Percentiles rank a stretch among this genome's conserved stretches.
These are phyloP conservation scores for Sporisorium reilianum DNA, from an alignment of 1,284 basidiomycete genomes.

Conservation along the genomic window DNA sequence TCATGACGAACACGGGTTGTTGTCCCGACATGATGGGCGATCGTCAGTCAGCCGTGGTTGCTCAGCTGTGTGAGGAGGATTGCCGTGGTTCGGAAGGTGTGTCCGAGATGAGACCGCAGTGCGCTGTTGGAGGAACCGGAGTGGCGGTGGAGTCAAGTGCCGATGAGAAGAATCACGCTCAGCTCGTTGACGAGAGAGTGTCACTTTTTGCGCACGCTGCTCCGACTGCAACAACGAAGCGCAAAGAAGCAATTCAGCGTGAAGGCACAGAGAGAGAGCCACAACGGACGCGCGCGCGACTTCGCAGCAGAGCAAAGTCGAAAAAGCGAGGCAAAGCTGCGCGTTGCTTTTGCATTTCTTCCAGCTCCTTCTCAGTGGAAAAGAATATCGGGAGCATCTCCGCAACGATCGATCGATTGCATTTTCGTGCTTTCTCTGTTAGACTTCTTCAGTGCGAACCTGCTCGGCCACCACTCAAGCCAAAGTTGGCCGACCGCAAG, in stretches of 20 bases:
- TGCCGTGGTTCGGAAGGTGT: background rate
- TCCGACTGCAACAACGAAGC: slow-evolving; percentile 1
- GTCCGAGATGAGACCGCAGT: background rate
- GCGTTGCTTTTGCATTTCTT: slow-evolving; percentile 21
- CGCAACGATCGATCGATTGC: background rate
- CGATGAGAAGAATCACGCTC: slow-evolving; percentile 7
- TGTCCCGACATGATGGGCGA: slow-evolving; percentile 62
- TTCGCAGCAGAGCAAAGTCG: background rate
- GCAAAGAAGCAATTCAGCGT: slow-evolving; percentile 3
- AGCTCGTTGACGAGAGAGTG: slow-evolving; percentile 13
- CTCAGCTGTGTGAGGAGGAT: too few relatives aligned
- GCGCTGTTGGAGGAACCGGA: background rate
- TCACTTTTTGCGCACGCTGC: slow-evolving; percentile 26
- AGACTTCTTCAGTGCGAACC: background rate
- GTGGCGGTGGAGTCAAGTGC: slow-evolving; percentile 11
- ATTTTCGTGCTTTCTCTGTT: background rate
- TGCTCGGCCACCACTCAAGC: background rate
- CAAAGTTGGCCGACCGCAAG: slow-evolving; percentile 3
- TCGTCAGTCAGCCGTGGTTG: background rate
- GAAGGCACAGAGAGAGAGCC: background rate
- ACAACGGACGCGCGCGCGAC: slow-evolving; percentile 19
- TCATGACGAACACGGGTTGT: slow-evolving; percentile 68
- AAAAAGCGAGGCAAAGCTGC: background rate
- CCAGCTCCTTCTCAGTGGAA: slow-evolving; percentile 38
- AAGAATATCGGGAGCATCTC: background rate